Evolutionary conservation across 805 yeast genomes (phyloP).

Genomic region (Wickerhamomyces rabaulensis): DNA sequence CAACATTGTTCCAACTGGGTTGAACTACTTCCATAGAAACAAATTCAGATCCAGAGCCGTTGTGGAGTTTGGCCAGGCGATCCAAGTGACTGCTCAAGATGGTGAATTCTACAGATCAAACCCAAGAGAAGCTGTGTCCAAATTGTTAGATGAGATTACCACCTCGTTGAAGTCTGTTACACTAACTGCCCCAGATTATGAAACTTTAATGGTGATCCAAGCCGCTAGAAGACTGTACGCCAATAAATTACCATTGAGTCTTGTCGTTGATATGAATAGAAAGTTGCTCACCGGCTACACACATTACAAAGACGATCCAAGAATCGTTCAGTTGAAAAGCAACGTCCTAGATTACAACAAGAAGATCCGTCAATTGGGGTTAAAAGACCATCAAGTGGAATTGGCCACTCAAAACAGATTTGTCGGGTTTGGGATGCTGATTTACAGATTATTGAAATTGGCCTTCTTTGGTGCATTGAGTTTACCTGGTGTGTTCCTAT

Average conservation of each 20-base stretch:
- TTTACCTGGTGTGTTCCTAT: constrained; percentile 79
- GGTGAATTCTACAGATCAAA: constrained; percentile 61
- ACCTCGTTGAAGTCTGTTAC: constrained; percentile 81
- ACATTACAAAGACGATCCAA: constrained; percentile 67
- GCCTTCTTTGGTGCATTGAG: constrained; percentile 52
- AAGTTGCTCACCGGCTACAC: constrained; percentile 79
- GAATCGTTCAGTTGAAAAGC: constrained; percentile 53
- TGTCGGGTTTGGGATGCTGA: constrained; percentile 42
- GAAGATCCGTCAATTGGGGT: constrained; percentile 54
- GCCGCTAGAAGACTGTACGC: constrained; percentile 87
- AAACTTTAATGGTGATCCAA: constrained; percentile 88
- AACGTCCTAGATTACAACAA: constrained; percentile 68
- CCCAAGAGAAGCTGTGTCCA: constrained; percentile 70
- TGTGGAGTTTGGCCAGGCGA: constrained; percentile 87
- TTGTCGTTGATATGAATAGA: constrained; percentile 85
- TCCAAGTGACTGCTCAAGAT: constrained; percentile 55
- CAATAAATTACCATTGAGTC: constrained; percentile 63
- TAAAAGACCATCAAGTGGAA: constrained; percentile 69
- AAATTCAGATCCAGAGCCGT: constrained; percentile 93
- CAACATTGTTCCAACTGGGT: constrained; percentile 88
- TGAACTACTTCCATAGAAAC: constrained; percentile 93
- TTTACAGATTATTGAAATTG: constrained; percentile 49
- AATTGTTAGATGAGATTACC: constrained; percentile 65
- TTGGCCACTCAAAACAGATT: constrained; percentile 42
- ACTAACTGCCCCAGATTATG: constrained; percentile 90